phyloP scores from a whole-genome alignment of 2,329 filamentous ascomycete genomes.

The Fusarium sp. region DNA sequence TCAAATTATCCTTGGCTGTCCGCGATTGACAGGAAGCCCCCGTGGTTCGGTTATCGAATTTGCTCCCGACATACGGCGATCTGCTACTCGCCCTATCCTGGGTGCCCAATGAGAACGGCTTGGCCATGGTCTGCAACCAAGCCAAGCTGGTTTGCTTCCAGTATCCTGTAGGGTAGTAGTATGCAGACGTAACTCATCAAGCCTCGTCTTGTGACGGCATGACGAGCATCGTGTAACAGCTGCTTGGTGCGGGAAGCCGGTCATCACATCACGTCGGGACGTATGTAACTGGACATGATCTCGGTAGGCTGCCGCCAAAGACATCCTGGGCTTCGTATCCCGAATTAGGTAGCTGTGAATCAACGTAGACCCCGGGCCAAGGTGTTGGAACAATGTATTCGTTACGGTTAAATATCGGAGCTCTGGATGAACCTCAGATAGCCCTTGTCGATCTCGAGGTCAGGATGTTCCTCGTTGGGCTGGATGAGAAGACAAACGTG shows the following conservation, averaged over 20 bases:
- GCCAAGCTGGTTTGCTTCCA: not conserved
- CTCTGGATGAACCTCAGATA: not conserved
- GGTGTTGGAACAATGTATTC: not conserved
- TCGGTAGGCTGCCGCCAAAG: conserved; percentile 30
- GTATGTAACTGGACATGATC: conserved; percentile 15
- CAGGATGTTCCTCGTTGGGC: not conserved
- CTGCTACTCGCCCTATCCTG: not conserved
- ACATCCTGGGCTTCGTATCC: conserved; percentile 36
- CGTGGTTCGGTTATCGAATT: conserved; percentile 37
- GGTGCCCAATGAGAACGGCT: not conserved
- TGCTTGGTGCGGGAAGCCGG: conserved; percentile 24
- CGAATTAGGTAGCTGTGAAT: conserved; percentile 19
- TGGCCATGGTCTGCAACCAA: not conserved
- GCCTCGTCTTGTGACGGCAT: conserved; percentile 4
- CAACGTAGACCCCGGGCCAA: not conserved
- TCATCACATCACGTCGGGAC: conserved; percentile 13
- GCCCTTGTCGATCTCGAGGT: not conserved
- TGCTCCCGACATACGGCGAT: conserved; percentile 2
- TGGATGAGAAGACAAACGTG: not conserved
- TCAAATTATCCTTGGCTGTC: not conserved
- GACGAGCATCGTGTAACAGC: conserved; percentile 28
- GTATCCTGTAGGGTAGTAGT: conserved; percentile 7
- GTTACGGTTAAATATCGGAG: not conserved
- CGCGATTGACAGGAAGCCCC: conserved; percentile 14
- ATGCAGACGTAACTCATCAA: not conserved